These are phyloP conservation scores for Dovyalis caffra DNA, from an alignment of 345 rosid genomes.

Conservation along the genomic window DNA sequence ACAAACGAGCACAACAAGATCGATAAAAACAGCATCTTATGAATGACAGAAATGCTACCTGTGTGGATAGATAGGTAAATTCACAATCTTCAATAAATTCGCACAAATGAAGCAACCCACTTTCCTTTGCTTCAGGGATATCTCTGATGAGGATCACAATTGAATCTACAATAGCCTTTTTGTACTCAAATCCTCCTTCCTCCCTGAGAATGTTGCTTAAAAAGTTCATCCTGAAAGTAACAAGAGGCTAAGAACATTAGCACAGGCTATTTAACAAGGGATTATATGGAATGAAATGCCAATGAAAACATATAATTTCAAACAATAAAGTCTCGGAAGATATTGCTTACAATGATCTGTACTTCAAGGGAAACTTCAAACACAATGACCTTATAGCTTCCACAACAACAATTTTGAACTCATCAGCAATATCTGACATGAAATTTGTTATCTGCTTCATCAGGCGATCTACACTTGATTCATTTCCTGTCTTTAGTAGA, in stretches of 20 bases:
- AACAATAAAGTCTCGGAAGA: not conserved
- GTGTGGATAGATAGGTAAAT: constrained; percentile 96
- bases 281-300: not conserved
- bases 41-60: constrained; percentile 47
- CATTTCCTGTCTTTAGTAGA: constrained; percentile 95
- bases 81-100: constrained; percentile 99
- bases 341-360: constrained; percentile 81
- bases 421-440: constrained; percentile 99
- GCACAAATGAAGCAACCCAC: constrained; percentile 95
- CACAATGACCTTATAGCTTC: constrained; percentile 98
- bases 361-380: constrained; percentile 92
- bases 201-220: constrained; percentile 97
- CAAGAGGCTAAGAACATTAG: constrained; percentile 8
- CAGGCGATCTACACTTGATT: constrained; percentile 94
- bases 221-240: constrained; percentile 86
- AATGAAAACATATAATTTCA: not conserved
- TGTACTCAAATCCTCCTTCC: constrained; percentile 99
- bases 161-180: constrained; percentile 95
- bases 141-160: constrained; percentile 95
- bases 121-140: constrained; percentile 98
- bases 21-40: not conserved
- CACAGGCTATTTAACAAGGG: not conserved
- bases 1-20: not conserved
- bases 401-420: constrained; percentile 97
- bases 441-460: constrained; percentile 99